These are phyloP conservation scores for Plasmodium yoelii DNA, from an alignment of 169 alveolate species.

Conservation along the genomic window DNA sequence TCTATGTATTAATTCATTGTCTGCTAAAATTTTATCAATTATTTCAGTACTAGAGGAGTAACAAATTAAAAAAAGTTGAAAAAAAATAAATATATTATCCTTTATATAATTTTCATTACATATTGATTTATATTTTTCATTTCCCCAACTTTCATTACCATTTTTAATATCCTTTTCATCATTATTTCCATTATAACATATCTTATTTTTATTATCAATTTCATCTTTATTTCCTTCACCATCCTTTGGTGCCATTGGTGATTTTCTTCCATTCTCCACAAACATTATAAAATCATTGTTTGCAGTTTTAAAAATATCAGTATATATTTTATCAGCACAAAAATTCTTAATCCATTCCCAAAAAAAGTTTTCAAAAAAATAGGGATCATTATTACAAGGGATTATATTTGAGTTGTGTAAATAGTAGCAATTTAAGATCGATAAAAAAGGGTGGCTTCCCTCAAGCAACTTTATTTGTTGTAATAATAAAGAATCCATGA, in stretches of 20 bases:
- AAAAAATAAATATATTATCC: constrained; percentile 30
- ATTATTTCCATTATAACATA: neutral
- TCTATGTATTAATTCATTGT: constrained; percentile 38
- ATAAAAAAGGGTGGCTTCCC: constrained; percentile 69
- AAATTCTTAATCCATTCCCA: constrained; percentile 17
- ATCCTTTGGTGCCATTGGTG: neutral
- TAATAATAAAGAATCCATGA: constrained; percentile 37
- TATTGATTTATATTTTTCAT: neutral
- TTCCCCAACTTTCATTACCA: no score
- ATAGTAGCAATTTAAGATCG: constrained; percentile 67
- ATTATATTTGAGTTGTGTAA: constrained; percentile 52
- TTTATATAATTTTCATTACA: constrained; percentile 28
- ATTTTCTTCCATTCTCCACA: constrained; percentile 4
- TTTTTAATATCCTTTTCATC: neutral
- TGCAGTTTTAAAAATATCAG: constrained; percentile 41
- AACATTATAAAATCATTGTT: constrained; percentile 36
- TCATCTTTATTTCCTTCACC: neutral
- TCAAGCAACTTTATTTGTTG: constrained; percentile 36
- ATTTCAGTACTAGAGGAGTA: constrained; percentile 43
- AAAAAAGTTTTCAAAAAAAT: constrained; percentile 45
- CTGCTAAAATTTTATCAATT: constrained; percentile 43
- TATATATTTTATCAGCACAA: constrained; percentile 26
- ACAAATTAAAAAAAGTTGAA: constrained; percentile 43
- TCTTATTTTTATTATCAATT: neutral
- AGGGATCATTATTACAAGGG: constrained; percentile 19